Evolutionary conservation across 805 yeast genomes (phyloP).

Genomic region (Saccharomycopsis schoenii): DNA sequence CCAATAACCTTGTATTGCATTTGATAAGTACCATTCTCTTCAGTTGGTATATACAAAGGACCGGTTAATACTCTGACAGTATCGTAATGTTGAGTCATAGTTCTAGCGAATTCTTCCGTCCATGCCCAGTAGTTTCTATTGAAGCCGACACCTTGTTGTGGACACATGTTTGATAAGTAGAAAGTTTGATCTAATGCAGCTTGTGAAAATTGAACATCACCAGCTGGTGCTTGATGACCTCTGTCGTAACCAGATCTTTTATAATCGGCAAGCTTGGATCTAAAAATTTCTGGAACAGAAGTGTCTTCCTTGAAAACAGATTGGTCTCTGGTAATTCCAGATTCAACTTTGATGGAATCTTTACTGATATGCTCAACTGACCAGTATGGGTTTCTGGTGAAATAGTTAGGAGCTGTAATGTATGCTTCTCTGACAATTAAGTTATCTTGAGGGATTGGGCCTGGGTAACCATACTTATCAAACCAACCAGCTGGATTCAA

Average conservation of each 20-base stretch:
- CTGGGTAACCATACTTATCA: conserved; percentile 72
- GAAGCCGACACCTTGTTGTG: conserved; percentile 60
- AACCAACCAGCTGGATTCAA: conserved; percentile 27
- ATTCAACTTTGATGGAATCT: conserved; percentile 9
- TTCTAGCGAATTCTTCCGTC: conserved; percentile 63
- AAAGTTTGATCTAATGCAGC: conserved; percentile 55
- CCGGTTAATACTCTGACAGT: conserved; percentile 70
- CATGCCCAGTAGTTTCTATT: conserved; percentile 62
- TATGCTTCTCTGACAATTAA: conserved; percentile 51
- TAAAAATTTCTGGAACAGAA: conserved; percentile 6
- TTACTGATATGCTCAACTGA: conserved; percentile 14
- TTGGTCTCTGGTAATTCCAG: conserved; percentile 7
- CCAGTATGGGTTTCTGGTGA: conserved; percentile 59
- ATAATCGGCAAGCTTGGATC: conserved; percentile 40
- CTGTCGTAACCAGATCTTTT: conserved; percentile 55
- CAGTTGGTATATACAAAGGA: conserved; percentile 61
- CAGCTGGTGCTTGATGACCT: conserved; percentile 61
- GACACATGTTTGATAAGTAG: conserved; percentile 48
- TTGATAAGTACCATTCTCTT: conserved; percentile 43
- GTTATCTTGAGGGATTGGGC: conserved; percentile 54
- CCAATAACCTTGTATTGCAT: conserved; percentile 69
- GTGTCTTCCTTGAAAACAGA: conserved; percentile 11
- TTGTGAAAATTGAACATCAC: conserved; percentile 50
- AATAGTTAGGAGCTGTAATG: conserved; percentile 59
- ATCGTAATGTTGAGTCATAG: conserved; percentile 49